Evolutionary conservation across 768 basidiomycete genomes (phyloP), one percentile per base, ranked within the genome.

Genomic region (Panellus pusillus): DNA sequence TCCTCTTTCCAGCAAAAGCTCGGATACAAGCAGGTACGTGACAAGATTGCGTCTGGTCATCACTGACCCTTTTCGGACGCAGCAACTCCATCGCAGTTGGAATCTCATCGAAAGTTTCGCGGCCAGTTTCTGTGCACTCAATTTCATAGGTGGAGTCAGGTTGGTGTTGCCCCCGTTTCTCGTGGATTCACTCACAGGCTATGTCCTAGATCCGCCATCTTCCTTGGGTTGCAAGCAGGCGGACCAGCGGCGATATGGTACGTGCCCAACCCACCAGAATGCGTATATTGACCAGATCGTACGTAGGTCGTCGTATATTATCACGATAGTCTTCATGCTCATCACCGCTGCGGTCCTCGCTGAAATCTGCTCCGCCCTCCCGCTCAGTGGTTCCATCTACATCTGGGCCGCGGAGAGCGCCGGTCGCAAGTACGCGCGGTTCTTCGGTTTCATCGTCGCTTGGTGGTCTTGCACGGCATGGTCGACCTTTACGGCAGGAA

Each of bases 381-480:
- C 90, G 5, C 68, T 93, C 45, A 91, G 89, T 51, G 93, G 93
- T 3, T 94, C 92, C 8, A 95, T 97, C 67, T 96, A 95, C 69
- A 85, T 93, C 44, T 96, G 93, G 93, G 90, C 92, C 0, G 93
- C 92, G 15, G 93, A 93, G 65, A 92, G 91, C 63, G 93, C 91
- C 5, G 93, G 93, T 2, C 86, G 86, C 6, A 91, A 90, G 61
- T 86, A 91, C 63, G 91, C 85, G 2, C 79, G 93, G 32, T 88
- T 95, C 70, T 82, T 92, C 59, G 93, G 91, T 1, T 93, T 94
- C 72, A 68, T 92, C 51, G 93, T 94, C 14, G 93, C 93, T 28
- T 96, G 90, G 89, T 96, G 93, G 93, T 78, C 90, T 13, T 87
- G 86, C 53, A 93, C 92, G 1, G 93, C 93, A n/a, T 96, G 93